phyloP scores from a whole-genome alignment of 345 rosid species.

The Salix arbutifolia region DNA sequence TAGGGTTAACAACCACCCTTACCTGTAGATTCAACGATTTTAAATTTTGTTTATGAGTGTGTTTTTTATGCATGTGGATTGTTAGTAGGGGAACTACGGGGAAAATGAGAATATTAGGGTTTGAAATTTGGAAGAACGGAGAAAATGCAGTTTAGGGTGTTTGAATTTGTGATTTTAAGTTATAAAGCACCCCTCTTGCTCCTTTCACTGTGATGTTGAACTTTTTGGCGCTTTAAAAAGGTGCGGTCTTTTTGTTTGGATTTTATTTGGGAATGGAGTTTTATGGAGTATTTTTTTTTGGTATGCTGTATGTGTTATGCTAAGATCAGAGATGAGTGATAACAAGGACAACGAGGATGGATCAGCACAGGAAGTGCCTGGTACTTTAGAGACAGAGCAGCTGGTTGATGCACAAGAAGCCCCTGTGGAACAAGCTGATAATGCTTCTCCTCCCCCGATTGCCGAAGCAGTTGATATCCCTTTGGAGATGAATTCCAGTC shows the following conservation, averaged over 20 bases:
- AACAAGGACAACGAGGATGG: constrained; percentile 21
- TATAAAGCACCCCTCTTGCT: background rate
- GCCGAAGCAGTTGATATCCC: constrained; percentile 19
- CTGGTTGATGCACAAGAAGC: background rate
- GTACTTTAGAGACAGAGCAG: background rate
- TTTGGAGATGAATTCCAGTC: constrained; percentile 19
- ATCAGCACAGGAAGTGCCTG: background rate
- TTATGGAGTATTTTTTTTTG: background rate
- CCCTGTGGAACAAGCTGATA: background rate
- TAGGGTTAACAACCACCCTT: background rate
- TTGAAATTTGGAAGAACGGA: background rate
- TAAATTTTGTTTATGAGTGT: background rate
- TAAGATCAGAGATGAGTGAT: constrained; percentile 20
- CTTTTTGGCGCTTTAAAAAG: background rate
- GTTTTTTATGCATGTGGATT: background rate
- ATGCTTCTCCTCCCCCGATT: constrained; percentile 17
- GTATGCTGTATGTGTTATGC: background rate
- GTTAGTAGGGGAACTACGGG: background rate
- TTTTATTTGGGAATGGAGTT: background rate
- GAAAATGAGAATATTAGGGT: background rate
- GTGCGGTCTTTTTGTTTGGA: background rate
- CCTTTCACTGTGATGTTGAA: background rate
- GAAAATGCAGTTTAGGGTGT: background rate
- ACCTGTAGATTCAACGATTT: background rate
- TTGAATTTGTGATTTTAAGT: background rate